Conservation (phyloP, 169 alveolate species). For the Eimeria necatrix region DNA sequence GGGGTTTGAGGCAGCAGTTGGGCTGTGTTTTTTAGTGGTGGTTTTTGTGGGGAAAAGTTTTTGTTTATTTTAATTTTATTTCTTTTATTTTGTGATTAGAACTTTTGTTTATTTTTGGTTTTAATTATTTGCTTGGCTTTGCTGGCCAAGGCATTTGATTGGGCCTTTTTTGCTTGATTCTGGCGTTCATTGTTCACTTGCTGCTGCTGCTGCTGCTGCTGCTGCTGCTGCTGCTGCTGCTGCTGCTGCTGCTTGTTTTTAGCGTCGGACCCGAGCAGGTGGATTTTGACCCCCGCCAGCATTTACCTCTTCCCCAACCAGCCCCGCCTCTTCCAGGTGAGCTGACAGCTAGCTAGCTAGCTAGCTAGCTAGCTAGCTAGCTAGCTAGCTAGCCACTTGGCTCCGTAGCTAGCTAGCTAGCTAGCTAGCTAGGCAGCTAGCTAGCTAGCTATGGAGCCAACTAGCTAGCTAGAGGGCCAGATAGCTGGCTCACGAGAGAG, state of each 20-base stretch:
- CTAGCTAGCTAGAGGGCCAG: background rate
- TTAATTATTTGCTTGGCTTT: too few relatives aligned
- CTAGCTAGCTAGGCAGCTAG: background rate
- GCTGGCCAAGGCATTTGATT: background rate
- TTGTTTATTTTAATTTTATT: background rate
- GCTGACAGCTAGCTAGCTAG: background rate
- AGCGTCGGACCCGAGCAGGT: constrained; percentile 78
- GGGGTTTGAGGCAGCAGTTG: too few relatives aligned
- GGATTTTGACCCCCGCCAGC: constrained; percentile 92
- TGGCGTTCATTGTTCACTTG: background rate
- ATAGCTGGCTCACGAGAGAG: too few relatives aligned
- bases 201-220: too few relatives aligned
- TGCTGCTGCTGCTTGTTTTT: background rate
- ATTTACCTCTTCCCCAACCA: constrained; percentile 89
- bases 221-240: too few relatives aligned
- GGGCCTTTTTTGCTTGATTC: background rate
- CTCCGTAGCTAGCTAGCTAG: too few relatives aligned
- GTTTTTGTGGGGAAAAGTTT: background rate
- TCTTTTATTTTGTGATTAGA: background rate
- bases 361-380: too few relatives aligned
- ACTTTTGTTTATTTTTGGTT: background rate
- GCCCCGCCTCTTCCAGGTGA: constrained; percentile 81
- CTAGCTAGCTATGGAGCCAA: background rate
- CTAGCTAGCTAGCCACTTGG: background rate
- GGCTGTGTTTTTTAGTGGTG: background rate